Evolutionary conservation across 129 eudicot species (phyloP).

Genomic region (Flaveria robusta): DNA sequence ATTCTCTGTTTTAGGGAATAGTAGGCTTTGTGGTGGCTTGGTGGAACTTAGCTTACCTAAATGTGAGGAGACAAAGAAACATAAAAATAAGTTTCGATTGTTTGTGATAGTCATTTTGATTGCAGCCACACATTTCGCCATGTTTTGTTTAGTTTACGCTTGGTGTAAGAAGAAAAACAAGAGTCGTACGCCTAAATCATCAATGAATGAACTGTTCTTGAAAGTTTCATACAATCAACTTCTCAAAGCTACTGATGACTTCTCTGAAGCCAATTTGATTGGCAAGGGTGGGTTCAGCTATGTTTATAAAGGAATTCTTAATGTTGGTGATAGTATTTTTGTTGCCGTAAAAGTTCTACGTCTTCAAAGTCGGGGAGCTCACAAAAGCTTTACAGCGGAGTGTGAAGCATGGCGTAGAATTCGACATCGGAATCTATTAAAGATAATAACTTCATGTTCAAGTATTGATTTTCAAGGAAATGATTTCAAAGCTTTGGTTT

Average conservation of each 20-base stretch:
- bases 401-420: conserved; percentile 33
- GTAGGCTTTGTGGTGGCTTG: conserved; percentile 25
- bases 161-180: conserved; percentile 16
- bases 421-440: conserved; percentile 37
- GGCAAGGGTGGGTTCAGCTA: conserved; percentile 27
- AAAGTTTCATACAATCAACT: conserved; percentile 31
- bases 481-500: conserved; percentile 27
- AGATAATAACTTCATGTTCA: conserved; percentile 38
- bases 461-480: conserved; percentile 23
- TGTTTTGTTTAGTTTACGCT: background rate
- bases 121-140: background rate
- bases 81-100: background rate
- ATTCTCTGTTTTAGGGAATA: background rate
- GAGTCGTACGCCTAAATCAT: background rate
- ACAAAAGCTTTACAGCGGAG: conserved; percentile 27
- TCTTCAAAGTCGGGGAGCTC: conserved; percentile 12
- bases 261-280: conserved; percentile 28
- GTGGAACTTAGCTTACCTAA: conserved; percentile 11
- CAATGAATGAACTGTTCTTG: background rate
- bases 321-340: background rate
- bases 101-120: background rate
- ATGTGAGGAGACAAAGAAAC: conserved; percentile 7
- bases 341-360: conserved; percentile 43
- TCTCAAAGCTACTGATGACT: conserved; percentile 40
- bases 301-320: conserved; percentile 36